Percentiles rank a stretch among this genome's conserved stretches.
These are phyloP conservation scores for Emmonsia crescens DNA, from an alignment of 2,329 filamentous ascomycete species.

Conservation along the genomic window DNA sequence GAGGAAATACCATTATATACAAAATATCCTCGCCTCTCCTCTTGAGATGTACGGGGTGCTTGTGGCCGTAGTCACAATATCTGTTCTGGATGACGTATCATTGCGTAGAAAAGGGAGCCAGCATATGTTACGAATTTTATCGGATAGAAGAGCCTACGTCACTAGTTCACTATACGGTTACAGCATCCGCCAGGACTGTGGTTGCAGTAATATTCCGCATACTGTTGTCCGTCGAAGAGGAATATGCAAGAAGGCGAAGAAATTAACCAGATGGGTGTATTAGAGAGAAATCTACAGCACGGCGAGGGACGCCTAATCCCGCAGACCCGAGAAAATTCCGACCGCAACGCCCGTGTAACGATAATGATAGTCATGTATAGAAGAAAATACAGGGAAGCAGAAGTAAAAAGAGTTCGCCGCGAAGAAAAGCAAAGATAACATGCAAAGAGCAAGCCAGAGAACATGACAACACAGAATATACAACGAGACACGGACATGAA, in stretches of 20 bases:
- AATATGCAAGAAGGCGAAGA: neutral
- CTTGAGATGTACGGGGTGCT: neutral
- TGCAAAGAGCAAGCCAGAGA: neutral
- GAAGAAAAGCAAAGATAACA: neutral
- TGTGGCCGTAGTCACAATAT: neutral
- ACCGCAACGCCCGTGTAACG: neutral
- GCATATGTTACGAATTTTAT: neutral
- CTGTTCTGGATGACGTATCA: neutral
- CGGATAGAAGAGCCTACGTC: no score
- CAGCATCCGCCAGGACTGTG: neutral
- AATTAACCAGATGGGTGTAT: neutral
- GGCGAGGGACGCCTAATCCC: no score
- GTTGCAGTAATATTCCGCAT: neutral
- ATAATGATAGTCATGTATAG: constrained; percentile 1
- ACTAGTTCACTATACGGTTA: neutral
- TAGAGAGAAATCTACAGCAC: neutral
- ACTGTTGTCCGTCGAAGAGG: neutral
- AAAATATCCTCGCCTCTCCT: neutral
- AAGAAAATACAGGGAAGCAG: neutral
- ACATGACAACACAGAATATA: neutral
- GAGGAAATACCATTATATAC: neutral
- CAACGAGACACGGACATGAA: neutral
- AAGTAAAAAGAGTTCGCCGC: neutral
- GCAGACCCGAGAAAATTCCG: neutral
- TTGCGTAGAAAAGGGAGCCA: neutral